Evolutionary conservation across 768 basidiomycete genomes (phyloP), one percentile per base, ranked within the genome.

Genomic region (Podaxis carcinomalis): DNA sequence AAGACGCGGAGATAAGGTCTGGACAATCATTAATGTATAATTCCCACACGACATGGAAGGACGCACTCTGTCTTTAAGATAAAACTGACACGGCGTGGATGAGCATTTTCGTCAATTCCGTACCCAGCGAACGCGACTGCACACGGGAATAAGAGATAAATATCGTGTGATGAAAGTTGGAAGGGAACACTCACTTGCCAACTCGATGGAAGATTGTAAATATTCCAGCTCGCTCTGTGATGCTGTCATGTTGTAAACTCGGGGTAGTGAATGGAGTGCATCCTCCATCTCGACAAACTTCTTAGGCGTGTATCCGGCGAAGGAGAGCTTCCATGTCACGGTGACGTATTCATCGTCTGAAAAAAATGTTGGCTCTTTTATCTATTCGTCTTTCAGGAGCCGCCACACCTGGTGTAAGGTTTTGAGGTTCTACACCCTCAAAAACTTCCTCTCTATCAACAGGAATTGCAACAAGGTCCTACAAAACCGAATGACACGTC

Each of bases 401-500:
- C 10, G 10, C 40, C 50, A 51, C 7, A 59, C 57, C 57, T 21
- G 49, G 7, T 13, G 14, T 14, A 16, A 47, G 60, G 16, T 21
- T 36, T 37, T 6, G 37, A n/a, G 55, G 39, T n/a, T n/a, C 14
- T 25, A 19, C 54, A 4, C 51, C 57, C 3, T 19, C n/a, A 32
- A 72, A 73, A 23, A 67, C 62, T 63, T 66, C 62, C 63, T 75
- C 70, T 3, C 75, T 68, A 42, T 71, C 66, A 1, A 77, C 69
- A 21, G 75, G 73, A 23, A 74, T 60, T 4, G 68, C 66, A 13
- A 73, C 55, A 23, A 74, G 64, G 51, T 76, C 74, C 75, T 76
- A 23, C 5, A 51, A 36, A 47, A 2, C 14, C 6, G 50, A 37
- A 32, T 6, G 35, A 10, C 13, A 16, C 36, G 47, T 39, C 27